Evolutionary conservation across 2,329 filamentous ascomycete genomes (phyloP), one percentile per base, ranked within the genome.

Genomic region (Huntiella omanensis): DNA sequence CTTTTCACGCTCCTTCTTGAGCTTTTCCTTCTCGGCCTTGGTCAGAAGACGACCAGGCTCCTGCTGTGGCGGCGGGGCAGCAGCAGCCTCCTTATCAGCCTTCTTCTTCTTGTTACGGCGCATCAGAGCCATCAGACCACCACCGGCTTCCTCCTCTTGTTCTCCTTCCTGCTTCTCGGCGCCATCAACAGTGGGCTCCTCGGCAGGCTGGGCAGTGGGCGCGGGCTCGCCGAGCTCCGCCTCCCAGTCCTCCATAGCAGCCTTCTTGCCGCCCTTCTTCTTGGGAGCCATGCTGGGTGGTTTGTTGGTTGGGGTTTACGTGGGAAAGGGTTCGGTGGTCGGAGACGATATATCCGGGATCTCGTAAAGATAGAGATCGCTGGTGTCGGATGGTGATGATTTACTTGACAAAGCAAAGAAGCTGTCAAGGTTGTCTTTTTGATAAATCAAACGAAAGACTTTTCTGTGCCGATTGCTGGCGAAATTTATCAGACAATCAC

Each of bases 1-100:
- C 76, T 98, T 98, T 69, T 98, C 91, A 51, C 85, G 78, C 68
- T 98, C 91, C 67, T 95, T 98, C 73, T 88, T 96, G 58, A 88
- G 71, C 64, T 85, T 93, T 62, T 98, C 91, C 68, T 98, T 98
- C 67, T 98, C 87, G 49, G 92, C 91, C 74, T 96, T 98, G 35
- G 85, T 93, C 66, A 96, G 77, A 42, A 96, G 71, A 47, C 77
- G 74, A 39, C 80, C 80, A 49, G 68, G 67, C 3, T 68, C 70
- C 1, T 88, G 81, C 3, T 80, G 77, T 64, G 91, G 88, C n/a
- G 40, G 36, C 28, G 36, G 40, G 56, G 67, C 68, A 40, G 65
- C 65, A 33, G 70, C 65, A 41, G 63, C 59, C 19, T 64, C 60
- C 71, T 92, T 93, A 73, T 92, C 91, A 67, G 86, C 91, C 63